Percentiles rank a stretch among this genome's conserved stretches.
These are phyloP conservation scores for Fragaria nilgerrensis DNA, from an alignment of 306 rosid genomes.

Conservation along the genomic window DNA sequence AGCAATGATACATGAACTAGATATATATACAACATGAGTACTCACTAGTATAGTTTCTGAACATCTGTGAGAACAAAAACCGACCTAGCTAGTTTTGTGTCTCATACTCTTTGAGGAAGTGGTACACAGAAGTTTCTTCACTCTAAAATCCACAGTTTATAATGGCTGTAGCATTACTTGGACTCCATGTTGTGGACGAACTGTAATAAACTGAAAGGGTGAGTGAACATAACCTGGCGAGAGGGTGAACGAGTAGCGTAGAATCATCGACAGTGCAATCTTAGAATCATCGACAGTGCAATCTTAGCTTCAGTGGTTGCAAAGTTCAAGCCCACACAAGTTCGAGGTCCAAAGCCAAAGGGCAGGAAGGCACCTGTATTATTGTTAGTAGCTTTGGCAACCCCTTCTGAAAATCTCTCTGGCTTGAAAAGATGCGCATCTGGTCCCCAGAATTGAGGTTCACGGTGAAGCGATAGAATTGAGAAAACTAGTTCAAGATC, in stretches of 20 bases:
- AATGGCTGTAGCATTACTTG: conserved; percentile 18
- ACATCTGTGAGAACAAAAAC: not conserved
- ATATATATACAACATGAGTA: not conserved
- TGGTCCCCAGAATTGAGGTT: conserved; percentile 31
- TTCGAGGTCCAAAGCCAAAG: conserved; percentile 32
- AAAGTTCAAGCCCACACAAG: conserved; percentile 30
- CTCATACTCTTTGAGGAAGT: too few species aligned
- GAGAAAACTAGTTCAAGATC: not conserved
- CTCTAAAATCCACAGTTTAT: too few species aligned
- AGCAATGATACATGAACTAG: not conserved
- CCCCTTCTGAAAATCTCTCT: conserved; percentile 29
- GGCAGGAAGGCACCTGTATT: conserved; percentile 26
- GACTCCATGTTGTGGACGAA: conserved; percentile 31
- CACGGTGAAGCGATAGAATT: conserved; percentile 26
- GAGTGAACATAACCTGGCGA: conserved; percentile 30
- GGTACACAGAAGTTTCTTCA: too few species aligned
- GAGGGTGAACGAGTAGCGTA: conserved; percentile 26
- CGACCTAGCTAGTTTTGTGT: too few species aligned
- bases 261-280: too few species aligned
- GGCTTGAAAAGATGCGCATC: conserved; percentile 35
- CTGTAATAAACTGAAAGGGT: conserved; percentile 16
- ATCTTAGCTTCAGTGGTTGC: conserved; percentile 25
- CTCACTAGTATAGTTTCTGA: not conserved
- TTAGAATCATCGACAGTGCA: conserved; percentile 28
- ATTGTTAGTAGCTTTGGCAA: conserved; percentile 30